A percentile compares a stretch with the other conserved stretches of the same genome.
Evolutionary conservation across 306 rosid genomes (phyloP).

Genomic region (Ormosia semicastrata): DNA sequence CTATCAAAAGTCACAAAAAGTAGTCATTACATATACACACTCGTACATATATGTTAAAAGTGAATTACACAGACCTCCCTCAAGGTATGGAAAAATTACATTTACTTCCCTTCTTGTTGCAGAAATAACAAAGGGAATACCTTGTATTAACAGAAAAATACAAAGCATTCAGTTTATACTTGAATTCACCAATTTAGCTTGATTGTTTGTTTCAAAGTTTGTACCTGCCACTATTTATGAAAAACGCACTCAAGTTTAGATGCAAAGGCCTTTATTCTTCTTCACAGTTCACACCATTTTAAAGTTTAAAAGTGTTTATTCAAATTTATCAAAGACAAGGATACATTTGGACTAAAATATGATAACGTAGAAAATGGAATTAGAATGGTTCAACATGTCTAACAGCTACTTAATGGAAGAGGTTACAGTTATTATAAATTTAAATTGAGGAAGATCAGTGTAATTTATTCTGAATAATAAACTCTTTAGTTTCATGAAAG

Average conservation of each 20-base stretch:
- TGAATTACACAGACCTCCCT: neutral
- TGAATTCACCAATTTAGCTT: neutral
- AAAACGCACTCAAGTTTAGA: conserved; percentile 1
- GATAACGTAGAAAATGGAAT: neutral
- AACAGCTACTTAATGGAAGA: neutral
- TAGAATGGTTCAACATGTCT: neutral
- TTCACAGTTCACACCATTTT: conserved; percentile 3
- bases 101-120: neutral
- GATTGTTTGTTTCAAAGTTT: neutral
- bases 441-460: neutral
- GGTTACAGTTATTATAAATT: conserved; percentile 6
- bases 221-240: neutral
- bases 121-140: neutral
- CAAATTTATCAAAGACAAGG: neutral
- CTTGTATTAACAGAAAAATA: neutral
- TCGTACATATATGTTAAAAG: neutral
- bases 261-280: neutral
- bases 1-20: neutral
- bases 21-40: neutral
- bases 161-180: neutral
- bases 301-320: neutral
- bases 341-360: neutral
- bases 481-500: conserved; percentile 2
- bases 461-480: neutral
- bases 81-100: conserved; percentile 8